Evolutionary conservation across 805 yeast species (phyloP), one percentile per base, ranked within the genome.

Genomic region (Kodamaea nitidulidarum): DNA sequence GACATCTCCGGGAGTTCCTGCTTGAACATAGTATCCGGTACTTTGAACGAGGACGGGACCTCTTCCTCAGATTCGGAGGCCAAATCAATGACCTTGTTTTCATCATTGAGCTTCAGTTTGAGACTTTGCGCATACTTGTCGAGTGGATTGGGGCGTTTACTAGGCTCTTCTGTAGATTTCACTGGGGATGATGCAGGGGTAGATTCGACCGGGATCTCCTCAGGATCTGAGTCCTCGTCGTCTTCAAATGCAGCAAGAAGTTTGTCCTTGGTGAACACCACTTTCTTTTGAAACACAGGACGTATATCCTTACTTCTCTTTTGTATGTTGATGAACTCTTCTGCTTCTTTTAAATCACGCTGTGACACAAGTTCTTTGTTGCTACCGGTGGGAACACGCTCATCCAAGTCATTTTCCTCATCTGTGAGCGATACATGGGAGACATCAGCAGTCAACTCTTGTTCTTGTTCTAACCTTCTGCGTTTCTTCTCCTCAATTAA

Each of bases 381-480:
- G 37, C 20, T 49, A 43, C 17, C 52, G 56, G 27, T 54, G 50
- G 14, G 43, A 20, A 20, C 5, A 20, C 22, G 51, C 4, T 55
- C 56, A 20, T 54, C 43, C 31, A 63, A 47, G 29, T 65, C 73
- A 15, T 61, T 48, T 39, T 68, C 73, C 42, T 67, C 73, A 36
- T 67, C 72, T 2, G 70, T 62, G 17, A 67, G 49, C 1, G 71
- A 47, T 2, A 53, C 48, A 27, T 48, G 55, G 0, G 64, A 42
- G 16, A 67, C 50, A 28, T 68, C 71, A 2, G 58, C 58, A 35
- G 60, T 60, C 17, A 65, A 49, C 38, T 44, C 48, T 29, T 46
- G 48, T 26, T 48, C 55, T 24, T 47, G 49, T 15, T 38, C 35
- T 11, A 9, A 10, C 18, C 47, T 15, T 22, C 58, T 38, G 40